These are phyloP conservation scores for Tylopilus sp. DNA, from an alignment of 768 basidiomycete genomes.

Conservation along the genomic window DNA sequence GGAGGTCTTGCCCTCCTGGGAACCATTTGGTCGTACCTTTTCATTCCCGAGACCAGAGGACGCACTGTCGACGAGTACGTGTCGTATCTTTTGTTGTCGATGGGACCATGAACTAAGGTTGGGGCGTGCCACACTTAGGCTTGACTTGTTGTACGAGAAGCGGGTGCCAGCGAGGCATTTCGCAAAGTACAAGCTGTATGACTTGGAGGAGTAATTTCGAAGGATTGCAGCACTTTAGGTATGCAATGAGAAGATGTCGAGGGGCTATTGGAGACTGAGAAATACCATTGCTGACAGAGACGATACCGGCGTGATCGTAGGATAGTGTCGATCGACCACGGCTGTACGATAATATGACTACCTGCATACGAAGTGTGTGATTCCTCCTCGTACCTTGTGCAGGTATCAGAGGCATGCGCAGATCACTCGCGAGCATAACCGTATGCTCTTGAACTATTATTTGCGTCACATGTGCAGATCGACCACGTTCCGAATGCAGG, in stretches of 20 bases:
- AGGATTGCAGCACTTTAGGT: background rate
- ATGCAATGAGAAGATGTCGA: background rate
- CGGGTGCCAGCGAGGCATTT: constrained; percentile 29
- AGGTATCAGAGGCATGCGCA: too few species aligned
- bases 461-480: too few species aligned
- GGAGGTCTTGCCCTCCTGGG: constrained; percentile 22
- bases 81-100: background rate
- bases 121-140: constrained; percentile 5
- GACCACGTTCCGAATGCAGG: too few species aligned
- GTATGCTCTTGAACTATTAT: too few species aligned
- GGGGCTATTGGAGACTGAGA: too few species aligned
- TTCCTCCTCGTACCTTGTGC: too few species aligned
- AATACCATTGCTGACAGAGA: background rate
- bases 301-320: background rate
- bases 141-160: constrained; percentile 32
- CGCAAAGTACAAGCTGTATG: constrained; percentile 15
- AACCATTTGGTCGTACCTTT: constrained; percentile 25
- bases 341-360: background rate
- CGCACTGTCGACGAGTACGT: constrained; percentile 31
- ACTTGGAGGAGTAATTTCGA: background rate
- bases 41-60: constrained; percentile 26
- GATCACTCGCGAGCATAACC: too few species aligned
- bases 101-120: background rate
- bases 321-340: background rate
- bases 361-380: too few species aligned